Evolutionary conservation across 2,329 filamentous ascomycete genomes (phyloP).

Genomic region (Venturiaceae sp.): DNA sequence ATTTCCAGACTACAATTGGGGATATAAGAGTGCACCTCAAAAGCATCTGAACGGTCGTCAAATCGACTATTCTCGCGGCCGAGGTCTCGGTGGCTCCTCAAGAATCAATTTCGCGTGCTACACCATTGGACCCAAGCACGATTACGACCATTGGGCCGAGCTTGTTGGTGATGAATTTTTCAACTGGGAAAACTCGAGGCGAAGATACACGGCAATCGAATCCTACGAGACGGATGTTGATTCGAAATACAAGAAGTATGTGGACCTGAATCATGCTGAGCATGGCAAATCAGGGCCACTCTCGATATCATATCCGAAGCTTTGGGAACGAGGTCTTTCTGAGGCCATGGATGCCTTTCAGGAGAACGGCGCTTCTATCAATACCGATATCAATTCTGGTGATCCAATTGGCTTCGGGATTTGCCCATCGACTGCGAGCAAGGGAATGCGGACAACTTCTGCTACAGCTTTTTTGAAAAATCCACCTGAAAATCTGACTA

Average conservation of each 20-base stretch:
- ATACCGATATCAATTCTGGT: slow-evolving; percentile 48
- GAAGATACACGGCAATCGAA: slow-evolving; percentile 44
- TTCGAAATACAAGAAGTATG: slow-evolving; percentile 33
- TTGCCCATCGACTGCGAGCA: slow-evolving; percentile 37
- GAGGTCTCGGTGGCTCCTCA: slow-evolving; percentile 36
- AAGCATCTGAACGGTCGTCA: slow-evolving; percentile 23
- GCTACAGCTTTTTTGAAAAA: slow-evolving; percentile 35
- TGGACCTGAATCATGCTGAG: slow-evolving; percentile 29
- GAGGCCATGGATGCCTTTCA: slow-evolving; percentile 34
- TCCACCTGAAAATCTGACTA: slow-evolving; percentile 40
- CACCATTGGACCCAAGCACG: slow-evolving; percentile 43
- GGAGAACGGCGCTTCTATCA: slow-evolving; percentile 37
- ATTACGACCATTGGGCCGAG: slow-evolving; percentile 53
- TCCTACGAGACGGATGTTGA: slow-evolving; percentile 33
- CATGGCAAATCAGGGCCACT: slow-evolving; percentile 43
- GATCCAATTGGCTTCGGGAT: slow-evolving; percentile 48
- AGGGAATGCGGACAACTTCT: slow-evolving; percentile 41
- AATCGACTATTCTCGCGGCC: slow-evolving; percentile 35
- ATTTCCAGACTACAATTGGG: slow-evolving; percentile 40
- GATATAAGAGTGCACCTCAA: slow-evolving; percentile 35
- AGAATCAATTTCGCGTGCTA: slow-evolving; percentile 24
- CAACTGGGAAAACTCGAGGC: slow-evolving; percentile 43
- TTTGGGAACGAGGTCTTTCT: slow-evolving; percentile 42
- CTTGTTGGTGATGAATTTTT: slow-evolving; percentile 46
- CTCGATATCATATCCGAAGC: slow-evolving; percentile 36